Evolutionary conservation across 202 grass and related monocot genomes (phyloP).

Genomic region (Eragrostis tef): DNA sequence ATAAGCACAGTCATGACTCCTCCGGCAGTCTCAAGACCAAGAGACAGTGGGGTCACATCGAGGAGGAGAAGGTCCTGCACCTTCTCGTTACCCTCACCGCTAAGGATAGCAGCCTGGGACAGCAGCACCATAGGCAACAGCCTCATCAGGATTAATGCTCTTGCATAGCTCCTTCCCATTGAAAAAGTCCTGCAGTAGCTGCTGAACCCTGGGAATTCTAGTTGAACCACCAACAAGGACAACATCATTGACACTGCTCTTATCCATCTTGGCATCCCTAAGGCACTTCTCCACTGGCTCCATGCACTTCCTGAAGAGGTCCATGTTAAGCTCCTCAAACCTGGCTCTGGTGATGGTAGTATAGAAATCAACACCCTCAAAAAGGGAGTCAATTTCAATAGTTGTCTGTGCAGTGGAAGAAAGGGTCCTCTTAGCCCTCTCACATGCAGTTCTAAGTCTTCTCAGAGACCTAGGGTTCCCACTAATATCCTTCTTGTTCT

Average conservation of each 20-base stretch:
- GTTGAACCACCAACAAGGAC: conserved; percentile 81
- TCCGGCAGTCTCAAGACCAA: conserved; percentile 73
- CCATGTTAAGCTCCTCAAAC: conserved; percentile 87
- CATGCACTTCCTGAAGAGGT: conserved; percentile 77
- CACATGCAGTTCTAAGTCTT: conserved; percentile 67
- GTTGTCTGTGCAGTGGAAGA: conserved; percentile 79
- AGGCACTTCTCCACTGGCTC: conserved; percentile 82
- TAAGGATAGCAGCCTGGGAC: conserved; percentile 79
- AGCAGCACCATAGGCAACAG: conserved; percentile 70
- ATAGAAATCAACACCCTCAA: conserved; percentile 77
- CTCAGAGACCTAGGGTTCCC: conserved; percentile 67
- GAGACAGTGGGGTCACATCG: conserved; percentile 69
- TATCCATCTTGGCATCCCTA: conserved; percentile 81
- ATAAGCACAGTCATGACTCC: conserved; percentile 80
- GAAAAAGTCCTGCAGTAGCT: conserved; percentile 77
- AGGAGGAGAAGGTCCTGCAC: conserved; percentile 73
- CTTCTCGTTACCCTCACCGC: conserved; percentile 72
- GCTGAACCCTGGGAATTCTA: conserved; percentile 67
- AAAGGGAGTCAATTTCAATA: conserved; percentile 71
- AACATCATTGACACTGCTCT: conserved; percentile 69
- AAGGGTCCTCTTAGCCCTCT: conserved; percentile 74
- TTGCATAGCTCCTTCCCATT: conserved; percentile 82
- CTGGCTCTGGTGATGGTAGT: conserved; percentile 71
- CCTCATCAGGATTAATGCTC: conserved; percentile 87
- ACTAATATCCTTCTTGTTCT: conserved; percentile 78